Evolutionary conservation across 2,329 filamentous ascomycete species (phyloP).

Genomic region (Dactylonectria estremocensis): DNA sequence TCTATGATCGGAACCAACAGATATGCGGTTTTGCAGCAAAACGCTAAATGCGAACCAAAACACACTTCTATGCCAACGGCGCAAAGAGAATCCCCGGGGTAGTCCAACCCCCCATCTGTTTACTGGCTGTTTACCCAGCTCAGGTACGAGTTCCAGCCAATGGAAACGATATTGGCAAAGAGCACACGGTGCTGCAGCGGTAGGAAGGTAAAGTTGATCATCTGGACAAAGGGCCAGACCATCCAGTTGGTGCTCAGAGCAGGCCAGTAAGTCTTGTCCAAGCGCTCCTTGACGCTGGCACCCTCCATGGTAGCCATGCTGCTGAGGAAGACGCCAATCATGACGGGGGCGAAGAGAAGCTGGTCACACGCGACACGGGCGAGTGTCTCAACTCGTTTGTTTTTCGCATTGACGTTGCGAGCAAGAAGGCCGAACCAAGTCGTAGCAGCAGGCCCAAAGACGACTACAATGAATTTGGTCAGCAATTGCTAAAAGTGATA

Average conservation of each 20-base stretch:
- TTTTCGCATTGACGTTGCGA: conserved; percentile 74
- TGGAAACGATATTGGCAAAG: conserved; percentile 86
- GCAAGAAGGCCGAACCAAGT: conserved; percentile 90
- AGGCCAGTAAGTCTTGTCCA: conserved; percentile 77
- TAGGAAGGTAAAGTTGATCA: conserved; percentile 89
- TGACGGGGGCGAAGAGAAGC: conserved; percentile 84
- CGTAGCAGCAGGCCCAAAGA: conserved; percentile 91
- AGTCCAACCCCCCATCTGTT: not conserved
- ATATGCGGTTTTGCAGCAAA: conserved; percentile 21
- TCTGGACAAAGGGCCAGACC: conserved; percentile 89
- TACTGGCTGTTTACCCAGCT: conserved; percentile 72
- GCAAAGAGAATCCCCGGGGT: conserved; percentile 18
- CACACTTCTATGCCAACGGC: conserved; percentile 40
- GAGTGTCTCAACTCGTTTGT: conserved; percentile 78
- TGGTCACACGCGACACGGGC: conserved; percentile 88
- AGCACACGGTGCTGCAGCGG: conserved; percentile 87
- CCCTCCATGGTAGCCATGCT: conserved; percentile 90
- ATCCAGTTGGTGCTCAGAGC: conserved; percentile 88
- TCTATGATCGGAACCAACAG: conserved; percentile 28
- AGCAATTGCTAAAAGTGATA: conserved; percentile 11
- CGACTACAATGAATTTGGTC: conserved; percentile 60
- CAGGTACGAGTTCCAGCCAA: conserved; percentile 77
- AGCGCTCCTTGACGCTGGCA: conserved; percentile 72
- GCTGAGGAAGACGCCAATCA: conserved; percentile 85
- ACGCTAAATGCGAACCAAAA: conserved; percentile 25